Percentiles rank a stretch among this genome's conserved stretches.
These are phyloP conservation scores for Asclepias syriaca DNA, from an alignment of 257 asterid species.

Conservation along the genomic window DNA sequence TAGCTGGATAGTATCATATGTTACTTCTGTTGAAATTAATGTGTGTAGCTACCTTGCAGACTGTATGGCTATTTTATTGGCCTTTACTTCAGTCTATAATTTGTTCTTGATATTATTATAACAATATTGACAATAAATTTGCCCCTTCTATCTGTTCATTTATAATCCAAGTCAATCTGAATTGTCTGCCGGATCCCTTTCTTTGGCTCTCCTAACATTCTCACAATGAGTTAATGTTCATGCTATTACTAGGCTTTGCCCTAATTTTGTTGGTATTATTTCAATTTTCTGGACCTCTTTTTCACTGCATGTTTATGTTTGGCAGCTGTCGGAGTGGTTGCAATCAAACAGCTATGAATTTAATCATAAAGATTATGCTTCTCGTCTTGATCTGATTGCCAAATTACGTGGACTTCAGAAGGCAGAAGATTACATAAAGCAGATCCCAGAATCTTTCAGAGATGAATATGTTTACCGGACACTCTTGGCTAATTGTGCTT, in stretches of 20 bases:
- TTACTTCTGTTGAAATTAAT: not conserved
- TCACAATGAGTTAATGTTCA: not conserved
- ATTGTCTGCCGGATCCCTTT: not conserved
- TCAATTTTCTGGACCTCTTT: not conserved
- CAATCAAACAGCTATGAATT: slow-evolving; percentile 45
- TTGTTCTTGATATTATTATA: not conserved
- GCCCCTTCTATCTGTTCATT: not conserved
- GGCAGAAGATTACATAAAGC: slow-evolving; percentile 51
- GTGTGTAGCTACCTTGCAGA: not conserved
- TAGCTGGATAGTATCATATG: not conserved
- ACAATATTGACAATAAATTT: not conserved
- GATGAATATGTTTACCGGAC: slow-evolving; percentile 55
- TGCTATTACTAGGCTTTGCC: not conserved
- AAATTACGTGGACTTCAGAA: slow-evolving; percentile 48
- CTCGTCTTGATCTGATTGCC: slow-evolving; percentile 64
- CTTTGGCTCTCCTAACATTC: not conserved
- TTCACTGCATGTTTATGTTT: slow-evolving; percentile 15
- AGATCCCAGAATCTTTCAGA: slow-evolving; percentile 57
- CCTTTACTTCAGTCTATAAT: not conserved
- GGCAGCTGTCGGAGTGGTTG: slow-evolving; percentile 77
- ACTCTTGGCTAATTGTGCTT: slow-evolving; percentile 55
- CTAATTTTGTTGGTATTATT: not conserved
- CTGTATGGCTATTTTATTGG: not conserved
- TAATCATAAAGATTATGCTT: slow-evolving; percentile 38
- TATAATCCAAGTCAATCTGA: not conserved